A percentile compares a stretch with the other conserved stretches of the same genome.
Conservation (phyloP, 257 asterid species). For the Solanum tarapatanum region DNA sequence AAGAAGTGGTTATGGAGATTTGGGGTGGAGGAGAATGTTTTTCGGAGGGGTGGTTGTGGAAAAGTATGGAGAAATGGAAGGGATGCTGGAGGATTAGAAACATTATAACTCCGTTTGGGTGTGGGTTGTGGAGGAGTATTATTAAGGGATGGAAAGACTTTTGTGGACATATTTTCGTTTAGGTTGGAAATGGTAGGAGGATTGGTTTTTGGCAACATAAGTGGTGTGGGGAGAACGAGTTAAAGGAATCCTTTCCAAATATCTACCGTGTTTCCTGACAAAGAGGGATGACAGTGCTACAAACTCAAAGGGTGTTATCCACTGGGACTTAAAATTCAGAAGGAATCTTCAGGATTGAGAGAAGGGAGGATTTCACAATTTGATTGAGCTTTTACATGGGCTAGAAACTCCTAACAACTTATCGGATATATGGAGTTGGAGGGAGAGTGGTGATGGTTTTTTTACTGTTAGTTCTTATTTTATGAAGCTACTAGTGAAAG, state of each 20-base stretch:
- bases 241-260: background rate
- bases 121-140: background rate
- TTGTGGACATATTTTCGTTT: background rate
- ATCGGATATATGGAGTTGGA: background rate
- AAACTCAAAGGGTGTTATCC: background rate
- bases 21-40: background rate
- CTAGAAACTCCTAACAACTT: background rate
- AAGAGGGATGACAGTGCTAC: background rate
- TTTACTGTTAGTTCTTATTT: background rate
- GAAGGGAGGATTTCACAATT: background rate
- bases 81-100: background rate
- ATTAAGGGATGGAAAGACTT: background rate
- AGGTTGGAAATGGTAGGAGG: background rate
- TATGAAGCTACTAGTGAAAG: background rate
- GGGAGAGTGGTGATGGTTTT: background rate
- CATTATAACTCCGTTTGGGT: background rate
- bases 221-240: background rate
- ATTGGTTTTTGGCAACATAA: background rate
- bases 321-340: background rate
- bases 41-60: background rate
- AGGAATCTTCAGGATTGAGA: background rate
- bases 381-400: background rate
- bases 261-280: background rate
- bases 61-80: background rate
- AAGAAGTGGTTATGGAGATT: background rate